Percentiles rank a stretch among this genome's conserved stretches.
These are phyloP conservation scores for Mycena pura DNA, from an alignment of 768 basidiomycete genomes.

Conservation along the genomic window DNA sequence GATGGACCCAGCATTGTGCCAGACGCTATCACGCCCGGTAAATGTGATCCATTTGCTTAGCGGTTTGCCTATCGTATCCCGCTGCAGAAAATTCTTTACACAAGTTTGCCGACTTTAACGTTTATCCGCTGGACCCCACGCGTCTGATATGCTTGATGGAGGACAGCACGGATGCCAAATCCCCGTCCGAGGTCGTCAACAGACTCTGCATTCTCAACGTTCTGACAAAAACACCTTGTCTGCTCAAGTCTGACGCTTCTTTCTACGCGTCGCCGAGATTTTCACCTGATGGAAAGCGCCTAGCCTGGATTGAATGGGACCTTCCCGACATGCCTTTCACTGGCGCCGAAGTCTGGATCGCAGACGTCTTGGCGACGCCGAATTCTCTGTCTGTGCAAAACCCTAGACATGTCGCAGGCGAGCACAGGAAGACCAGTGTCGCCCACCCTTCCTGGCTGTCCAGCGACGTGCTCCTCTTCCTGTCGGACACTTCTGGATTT, in stretches of 20 bases:
- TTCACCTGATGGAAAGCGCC: constrained; percentile 56
- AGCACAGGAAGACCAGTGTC: constrained; percentile 55
- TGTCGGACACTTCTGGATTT: constrained; percentile 69
- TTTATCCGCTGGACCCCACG: constrained; percentile 59
- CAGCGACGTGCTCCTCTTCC: constrained; percentile 64
- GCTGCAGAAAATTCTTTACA: constrained; percentile 51
- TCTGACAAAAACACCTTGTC: constrained; percentile 46
- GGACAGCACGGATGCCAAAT: constrained; percentile 63
- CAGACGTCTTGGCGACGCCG: constrained; percentile 43
- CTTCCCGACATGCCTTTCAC: constrained; percentile 73
- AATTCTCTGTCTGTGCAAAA: constrained; percentile 43
- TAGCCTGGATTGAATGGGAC: constrained; percentile 65
- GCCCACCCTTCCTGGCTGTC: constrained; percentile 66
- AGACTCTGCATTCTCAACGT: constrained; percentile 65
- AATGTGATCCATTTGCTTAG: constrained; percentile 18
- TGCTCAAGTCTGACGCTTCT: constrained; percentile 64
- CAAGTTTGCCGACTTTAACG: constrained; percentile 69
- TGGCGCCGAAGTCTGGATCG: constrained; percentile 61
- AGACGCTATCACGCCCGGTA: constrained; percentile 70
- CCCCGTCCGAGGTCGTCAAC: constrained; percentile 59
- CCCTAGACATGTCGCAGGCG: constrained; percentile 56
- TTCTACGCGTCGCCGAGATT: constrained; percentile 70
- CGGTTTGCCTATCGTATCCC: constrained; percentile 3
- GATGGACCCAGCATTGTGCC: constrained; percentile 32
- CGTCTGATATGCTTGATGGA: constrained; percentile 71